These are phyloP conservation scores for Didymella arachidicola DNA, from an alignment of 2,329 filamentous ascomycete genomes.

Conservation along the genomic window DNA sequence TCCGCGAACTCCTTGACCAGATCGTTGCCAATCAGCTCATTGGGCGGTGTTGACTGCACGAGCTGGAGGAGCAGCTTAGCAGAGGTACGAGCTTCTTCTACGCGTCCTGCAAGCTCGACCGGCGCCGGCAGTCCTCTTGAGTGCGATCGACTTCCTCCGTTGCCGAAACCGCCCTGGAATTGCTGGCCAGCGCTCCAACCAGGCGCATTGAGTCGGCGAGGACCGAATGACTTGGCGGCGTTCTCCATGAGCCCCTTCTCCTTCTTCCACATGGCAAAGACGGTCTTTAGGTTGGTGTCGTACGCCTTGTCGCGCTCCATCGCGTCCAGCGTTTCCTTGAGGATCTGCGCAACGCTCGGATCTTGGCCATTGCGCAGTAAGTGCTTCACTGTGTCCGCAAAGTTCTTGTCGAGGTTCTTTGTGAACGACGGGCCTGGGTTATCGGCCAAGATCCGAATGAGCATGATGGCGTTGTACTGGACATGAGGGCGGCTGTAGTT, in stretches of 20 bases:
- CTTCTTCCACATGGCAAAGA: conserved; percentile 88
- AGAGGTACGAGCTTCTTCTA: conserved; percentile 90
- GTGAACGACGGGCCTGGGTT: conserved; percentile 93
- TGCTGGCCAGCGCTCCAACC: conserved; percentile 45
- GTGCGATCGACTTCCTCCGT: conserved; percentile 28
- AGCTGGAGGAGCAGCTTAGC: conserved; percentile 93
- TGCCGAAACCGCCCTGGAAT: conserved; percentile 31
- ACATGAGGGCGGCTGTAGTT: conserved; percentile 70
- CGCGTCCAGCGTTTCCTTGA: conserved; percentile 84
- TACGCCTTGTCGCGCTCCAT: conserved; percentile 75
- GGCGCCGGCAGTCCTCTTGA: conserved; percentile 65
- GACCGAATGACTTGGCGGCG: conserved; percentile 46
- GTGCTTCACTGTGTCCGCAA: conserved; percentile 77
- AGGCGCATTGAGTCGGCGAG: conserved; percentile 56
- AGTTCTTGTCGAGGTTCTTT: conserved; percentile 86
- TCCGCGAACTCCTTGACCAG: conserved; percentile 91
- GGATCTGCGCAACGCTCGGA: conserved; percentile 79
- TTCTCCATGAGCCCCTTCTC: conserved; percentile 67
- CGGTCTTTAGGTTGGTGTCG: conserved; percentile 74
- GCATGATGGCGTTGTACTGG: conserved; percentile 97
- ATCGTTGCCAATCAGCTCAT: conserved; percentile 82
- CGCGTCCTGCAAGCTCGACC: conserved; percentile 78
- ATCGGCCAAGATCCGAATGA: conserved; percentile 88
- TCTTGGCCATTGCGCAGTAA: conserved; percentile 76
- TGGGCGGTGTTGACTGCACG: conserved; percentile 80